Conservation (phyloP, 805 yeast species). For the Starmerella khaoyaiensis region DNA sequence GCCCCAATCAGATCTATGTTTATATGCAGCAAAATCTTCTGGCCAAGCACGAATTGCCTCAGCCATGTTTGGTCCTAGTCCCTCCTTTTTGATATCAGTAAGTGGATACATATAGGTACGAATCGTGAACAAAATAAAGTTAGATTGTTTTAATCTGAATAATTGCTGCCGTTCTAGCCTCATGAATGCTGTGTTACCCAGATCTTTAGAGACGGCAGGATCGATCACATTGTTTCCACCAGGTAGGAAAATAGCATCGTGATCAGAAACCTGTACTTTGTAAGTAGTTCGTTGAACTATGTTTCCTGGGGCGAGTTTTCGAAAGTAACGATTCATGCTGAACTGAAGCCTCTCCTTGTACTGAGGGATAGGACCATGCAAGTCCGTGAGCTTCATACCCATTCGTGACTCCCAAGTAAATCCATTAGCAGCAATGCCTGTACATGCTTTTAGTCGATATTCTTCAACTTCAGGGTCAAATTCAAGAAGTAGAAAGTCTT, state of each 20-base stretch:
- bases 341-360: constrained; percentile 42
- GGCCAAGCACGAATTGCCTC: constrained; percentile 57
- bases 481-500: constrained; percentile 47
- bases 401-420: constrained; percentile 48
- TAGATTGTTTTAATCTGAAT: constrained; percentile 39
- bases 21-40: constrained; percentile 45
- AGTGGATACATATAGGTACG: constrained; percentile 48
- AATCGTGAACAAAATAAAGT: constrained; percentile 39
- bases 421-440: constrained; percentile 58
- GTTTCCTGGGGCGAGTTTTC: constrained; percentile 39
- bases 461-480: constrained; percentile 29
- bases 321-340: constrained; percentile 58
- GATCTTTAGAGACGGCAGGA: constrained; percentile 27
- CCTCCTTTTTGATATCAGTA: constrained; percentile 35
- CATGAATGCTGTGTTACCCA: constrained; percentile 35
- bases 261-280: constrained; percentile 46
- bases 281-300: constrained; percentile 56
- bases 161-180: constrained; percentile 49
- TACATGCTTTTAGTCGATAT: constrained; percentile 44
- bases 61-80: constrained; percentile 38
- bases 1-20: constrained; percentile 56
- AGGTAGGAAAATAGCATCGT: constrained; percentile 38
- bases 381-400: constrained; percentile 41
- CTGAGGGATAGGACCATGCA: constrained; percentile 64
- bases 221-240: constrained; percentile 31